phyloP scores from a whole-genome alignment of 1,284 basidiomycete genomes.

The Naganishia albida region DNA sequence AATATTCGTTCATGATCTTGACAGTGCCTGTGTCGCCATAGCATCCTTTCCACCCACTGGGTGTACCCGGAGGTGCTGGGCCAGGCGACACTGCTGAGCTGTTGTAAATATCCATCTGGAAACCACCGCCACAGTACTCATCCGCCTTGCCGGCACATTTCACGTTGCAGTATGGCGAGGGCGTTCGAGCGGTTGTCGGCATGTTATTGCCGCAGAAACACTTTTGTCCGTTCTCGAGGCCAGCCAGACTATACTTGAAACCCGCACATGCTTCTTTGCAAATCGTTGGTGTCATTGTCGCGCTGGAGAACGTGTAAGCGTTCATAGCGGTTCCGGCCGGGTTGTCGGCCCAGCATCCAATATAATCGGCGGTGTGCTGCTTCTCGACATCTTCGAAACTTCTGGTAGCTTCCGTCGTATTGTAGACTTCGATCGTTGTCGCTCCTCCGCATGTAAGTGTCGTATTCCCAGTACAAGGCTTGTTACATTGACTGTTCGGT shows the following conservation, averaged over 20 bases:
- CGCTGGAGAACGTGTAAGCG: slow-evolving; percentile 36
- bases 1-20: slow-evolving; percentile 32
- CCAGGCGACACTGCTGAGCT: slow-evolving; percentile 2
- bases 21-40: slow-evolving; percentile 18
- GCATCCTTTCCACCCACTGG: slow-evolving; percentile 34
- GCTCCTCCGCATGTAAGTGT: slow-evolving; percentile 38
- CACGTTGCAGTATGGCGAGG: slow-evolving; percentile 35
- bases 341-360: slow-evolving; percentile 30
- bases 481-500: slow-evolving; percentile 36
- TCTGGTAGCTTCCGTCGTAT: slow-evolving; percentile 30
- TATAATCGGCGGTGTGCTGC: slow-evolving; percentile 24
- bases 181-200: slow-evolving; percentile 32
- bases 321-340: slow-evolving; percentile 34
- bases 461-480: slow-evolving; percentile 39
- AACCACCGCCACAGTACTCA: slow-evolving; percentile 30
- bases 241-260: slow-evolving; percentile 37
- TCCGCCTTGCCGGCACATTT: slow-evolving; percentile 30
- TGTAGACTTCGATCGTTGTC: slow-evolving; percentile 24
- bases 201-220: slow-evolving; percentile 40
- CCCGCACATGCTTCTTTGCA: slow-evolving; percentile 34
- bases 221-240: slow-evolving; percentile 37
- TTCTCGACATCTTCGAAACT: slow-evolving; percentile 18
- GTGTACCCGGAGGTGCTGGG: slow-evolving; percentile 1
- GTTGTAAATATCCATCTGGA: slow-evolving; percentile 28
- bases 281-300: slow-evolving; percentile 36